Percentiles rank a stretch among this genome's conserved stretches.
These are phyloP conservation scores for Pyrenochaeta sp. DNA, from an alignment of 2,329 filamentous ascomycete species.

Conservation along the genomic window DNA sequence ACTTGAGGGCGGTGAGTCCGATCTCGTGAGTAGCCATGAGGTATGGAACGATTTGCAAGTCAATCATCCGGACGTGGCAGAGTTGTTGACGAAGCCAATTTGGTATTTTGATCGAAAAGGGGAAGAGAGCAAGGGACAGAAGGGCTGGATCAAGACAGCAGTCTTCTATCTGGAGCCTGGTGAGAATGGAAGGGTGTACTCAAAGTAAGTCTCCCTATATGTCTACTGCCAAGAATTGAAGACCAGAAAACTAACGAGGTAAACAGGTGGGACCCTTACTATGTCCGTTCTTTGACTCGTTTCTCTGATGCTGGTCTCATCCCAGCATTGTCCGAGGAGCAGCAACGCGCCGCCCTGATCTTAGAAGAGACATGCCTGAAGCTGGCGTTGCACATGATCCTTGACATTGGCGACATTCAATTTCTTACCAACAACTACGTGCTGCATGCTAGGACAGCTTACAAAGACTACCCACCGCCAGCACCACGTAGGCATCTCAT, in stretches of 20 bases:
- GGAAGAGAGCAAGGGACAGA: conserved; percentile 76
- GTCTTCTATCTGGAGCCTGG: conserved; percentile 81
- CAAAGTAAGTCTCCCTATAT: conserved; percentile 62
- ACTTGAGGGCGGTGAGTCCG: conserved; percentile 82
- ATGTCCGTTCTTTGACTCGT: conserved; percentile 75
- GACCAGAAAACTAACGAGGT: conserved; percentile 10
- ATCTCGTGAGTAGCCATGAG: conserved; percentile 79
- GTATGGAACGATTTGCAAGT: conserved; percentile 82
- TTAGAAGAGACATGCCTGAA: conserved; percentile 79
- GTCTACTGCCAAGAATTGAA: too few species aligned
- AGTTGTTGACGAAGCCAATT: conserved; percentile 76
- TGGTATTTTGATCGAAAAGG: conserved; percentile 96
- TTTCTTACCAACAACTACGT: conserved; percentile 84
- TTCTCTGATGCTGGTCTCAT: conserved; percentile 79
- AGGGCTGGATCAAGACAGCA: conserved; percentile 75
- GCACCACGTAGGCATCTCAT: conserved; percentile 79
- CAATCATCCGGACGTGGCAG: conserved; percentile 80
- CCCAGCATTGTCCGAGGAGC: conserved; percentile 73
- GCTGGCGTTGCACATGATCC: conserved; percentile 81
- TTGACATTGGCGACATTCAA: conserved; percentile 88
- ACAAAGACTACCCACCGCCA: conserved; percentile 75
- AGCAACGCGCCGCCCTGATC: conserved; percentile 72
- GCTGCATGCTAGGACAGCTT: conserved; percentile 81
- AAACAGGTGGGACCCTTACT: conserved; percentile 82
- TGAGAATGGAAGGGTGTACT: conserved; percentile 73